These are phyloP conservation scores for Pestalotiopsis sp. DNA, from an alignment of 2,329 filamentous ascomycete species.

Conservation along the genomic window DNA sequence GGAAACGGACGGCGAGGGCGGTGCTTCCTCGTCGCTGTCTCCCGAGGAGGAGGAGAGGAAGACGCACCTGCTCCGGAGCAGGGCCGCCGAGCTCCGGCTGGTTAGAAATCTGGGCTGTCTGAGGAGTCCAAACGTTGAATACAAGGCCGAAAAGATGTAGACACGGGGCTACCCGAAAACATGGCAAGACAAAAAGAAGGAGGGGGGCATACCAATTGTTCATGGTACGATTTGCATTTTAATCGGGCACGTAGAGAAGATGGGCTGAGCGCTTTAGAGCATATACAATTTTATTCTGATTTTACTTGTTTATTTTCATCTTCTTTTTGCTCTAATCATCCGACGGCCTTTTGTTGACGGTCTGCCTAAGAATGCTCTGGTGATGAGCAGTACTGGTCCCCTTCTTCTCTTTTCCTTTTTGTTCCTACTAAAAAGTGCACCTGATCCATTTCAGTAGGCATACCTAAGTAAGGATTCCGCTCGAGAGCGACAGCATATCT, in stretches of 20 bases:
- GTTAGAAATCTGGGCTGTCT: constrained; percentile 74
- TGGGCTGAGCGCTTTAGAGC: neutral
- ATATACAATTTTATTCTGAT: neutral
- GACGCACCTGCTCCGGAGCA: constrained; percentile 70
- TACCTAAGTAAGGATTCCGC: too few relatives aligned
- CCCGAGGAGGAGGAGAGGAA: constrained; percentile 55
- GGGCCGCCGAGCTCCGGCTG: constrained; percentile 86
- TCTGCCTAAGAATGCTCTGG: neutral
- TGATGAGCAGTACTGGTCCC: neutral
- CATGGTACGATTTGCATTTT: neutral
- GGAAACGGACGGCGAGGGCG: constrained; percentile 42
- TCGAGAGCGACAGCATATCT: too few relatives aligned
- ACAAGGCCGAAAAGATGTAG: constrained; percentile 58
- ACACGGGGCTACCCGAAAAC: neutral
- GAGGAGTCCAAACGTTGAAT: constrained; percentile 64
- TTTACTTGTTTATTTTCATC: neutral
- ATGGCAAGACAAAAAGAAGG: neutral
- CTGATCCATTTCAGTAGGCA: too few relatives aligned
- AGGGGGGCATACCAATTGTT: neutral
- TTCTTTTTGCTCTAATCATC: neutral
- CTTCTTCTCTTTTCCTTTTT: neutral
- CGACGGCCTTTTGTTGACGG: neutral
- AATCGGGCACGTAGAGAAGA: neutral
- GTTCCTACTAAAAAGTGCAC: neutral
- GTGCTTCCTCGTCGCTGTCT: constrained; percentile 33